phyloP scores from a whole-genome alignment of 345 rosid genomes.

The Toxicodendron radicans region DNA sequence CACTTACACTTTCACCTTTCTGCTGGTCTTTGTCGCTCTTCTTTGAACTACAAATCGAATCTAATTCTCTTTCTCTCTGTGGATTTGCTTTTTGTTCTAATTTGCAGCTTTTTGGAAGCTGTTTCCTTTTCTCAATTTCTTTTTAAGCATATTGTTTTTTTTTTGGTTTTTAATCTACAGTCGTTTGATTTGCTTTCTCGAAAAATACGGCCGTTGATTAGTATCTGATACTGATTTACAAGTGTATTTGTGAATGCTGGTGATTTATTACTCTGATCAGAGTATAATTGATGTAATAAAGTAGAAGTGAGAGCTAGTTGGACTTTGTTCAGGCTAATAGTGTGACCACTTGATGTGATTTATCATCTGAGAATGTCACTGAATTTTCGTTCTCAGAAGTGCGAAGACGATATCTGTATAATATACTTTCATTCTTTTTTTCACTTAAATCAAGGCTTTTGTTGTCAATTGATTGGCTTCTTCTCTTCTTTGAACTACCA shows the following conservation, averaged over 20 bases:
- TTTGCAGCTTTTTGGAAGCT: conserved; percentile 22
- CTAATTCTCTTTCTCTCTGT: conserved; percentile 13
- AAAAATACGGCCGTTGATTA: not conserved
- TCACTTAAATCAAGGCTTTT: conserved; percentile 19
- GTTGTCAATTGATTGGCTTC: conserved; percentile 15
- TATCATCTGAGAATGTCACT: conserved; percentile 15
- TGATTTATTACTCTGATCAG: not conserved
- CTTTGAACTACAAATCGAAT: not conserved
- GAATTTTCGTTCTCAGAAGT: conserved; percentile 21
- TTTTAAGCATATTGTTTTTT: not conserved
- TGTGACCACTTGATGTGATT: conserved; percentile 5
- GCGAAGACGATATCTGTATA: conserved; percentile 3
- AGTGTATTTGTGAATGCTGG: not conserved
- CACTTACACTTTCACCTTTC: not conserved
- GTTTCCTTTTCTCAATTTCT: not conserved
- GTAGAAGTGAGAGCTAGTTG: not conserved
- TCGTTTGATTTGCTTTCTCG: not conserved
- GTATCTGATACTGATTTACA: not conserved
- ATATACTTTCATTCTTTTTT: not conserved
- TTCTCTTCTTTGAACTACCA: conserved; percentile 7
- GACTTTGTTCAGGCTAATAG: not conserved
- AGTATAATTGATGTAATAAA: not conserved
- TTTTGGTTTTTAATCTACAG: not conserved
- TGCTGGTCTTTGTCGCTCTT: not conserved
- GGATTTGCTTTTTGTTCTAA: not conserved